Evolutionary conservation across 805 yeast genomes (phyloP).

Genomic region (Komagataella mondaviorum): DNA sequence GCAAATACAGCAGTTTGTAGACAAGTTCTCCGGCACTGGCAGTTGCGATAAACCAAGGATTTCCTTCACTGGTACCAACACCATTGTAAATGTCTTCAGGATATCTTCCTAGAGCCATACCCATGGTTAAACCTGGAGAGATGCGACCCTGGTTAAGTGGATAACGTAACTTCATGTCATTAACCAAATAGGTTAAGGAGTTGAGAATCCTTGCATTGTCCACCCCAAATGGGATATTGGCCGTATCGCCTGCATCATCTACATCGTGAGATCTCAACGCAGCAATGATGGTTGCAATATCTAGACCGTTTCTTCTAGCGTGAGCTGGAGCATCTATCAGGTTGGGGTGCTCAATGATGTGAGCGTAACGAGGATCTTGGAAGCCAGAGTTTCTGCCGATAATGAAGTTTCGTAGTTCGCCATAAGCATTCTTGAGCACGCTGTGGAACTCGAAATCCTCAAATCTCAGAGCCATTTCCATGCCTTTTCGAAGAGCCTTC

Average conservation of each 20-base stretch:
- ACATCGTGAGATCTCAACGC: constrained; percentile 28
- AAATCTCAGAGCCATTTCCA: constrained; percentile 20
- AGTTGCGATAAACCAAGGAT: constrained; percentile 87
- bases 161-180: constrained; percentile 60
- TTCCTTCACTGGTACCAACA: constrained; percentile 56
- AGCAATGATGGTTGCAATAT: constrained; percentile 57
- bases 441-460: constrained; percentile 13
- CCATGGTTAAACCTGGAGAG: constrained; percentile 20
- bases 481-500: constrained; percentile 50
- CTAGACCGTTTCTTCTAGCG: constrained; percentile 56
- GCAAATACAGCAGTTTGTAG: constrained; percentile 37
- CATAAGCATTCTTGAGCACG: constrained; percentile 16
- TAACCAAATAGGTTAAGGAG: constrained; percentile 47
- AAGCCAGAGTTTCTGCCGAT: constrained; percentile 24
- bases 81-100: constrained; percentile 91
- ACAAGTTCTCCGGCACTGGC: constrained; percentile 54
- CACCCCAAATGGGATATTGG: constrained; percentile 48
- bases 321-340: constrained; percentile 12
- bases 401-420: constrained; percentile 23
- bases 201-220: constrained; percentile 43
- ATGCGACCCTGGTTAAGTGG: constrained; percentile 54
- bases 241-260: constrained; percentile 17
- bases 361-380: constrained; percentile 26
- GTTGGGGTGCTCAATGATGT: constrained; percentile 59
- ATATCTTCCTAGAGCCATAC: constrained; percentile 77